Base-by-base conservation (phyloP, 2,329 filamentous ascomycete species). In the Chaetomiaceae sp. region DNA sequence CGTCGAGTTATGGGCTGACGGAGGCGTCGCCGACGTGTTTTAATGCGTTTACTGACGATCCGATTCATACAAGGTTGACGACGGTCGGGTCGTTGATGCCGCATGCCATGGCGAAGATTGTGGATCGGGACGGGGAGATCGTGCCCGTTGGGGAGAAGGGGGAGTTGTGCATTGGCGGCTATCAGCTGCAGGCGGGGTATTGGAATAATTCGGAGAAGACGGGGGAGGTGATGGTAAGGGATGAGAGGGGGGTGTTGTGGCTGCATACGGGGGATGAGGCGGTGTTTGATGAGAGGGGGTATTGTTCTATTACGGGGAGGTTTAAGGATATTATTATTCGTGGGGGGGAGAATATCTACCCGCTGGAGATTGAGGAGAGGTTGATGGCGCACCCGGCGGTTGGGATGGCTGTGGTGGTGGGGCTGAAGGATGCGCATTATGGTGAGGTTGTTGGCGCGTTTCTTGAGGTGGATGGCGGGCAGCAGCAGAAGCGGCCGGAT, bases 251-350 rank as follows among this genome's bases (percentile, higher is more conserved):
- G 0, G 69, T 77, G 17, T 60, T 82, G 53, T 89, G 86, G 84
- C 70, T 66, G 55, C 78, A 82, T 55, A 87, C 85, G 0, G 85
- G 85, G 0, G 86, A 91, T 61, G 77, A 87, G 55, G 77, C 88
- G 30, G 73, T 84, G 6, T 81, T 83, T 51, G 85, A 89, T 52
- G 77, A 81, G 30, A 68, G 81, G 8, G 86, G 85, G 0, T 87
- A 87, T 62, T 88, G 85, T 58, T 76, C 73, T 6, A 89, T 90
- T 58, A 89, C 86, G 0, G 86, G 86, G 0, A 73, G 86, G 17
- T 87, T 88, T 69, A 89, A 89, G 69, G 86, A 90, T 53, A 88
- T 89, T 31, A 88, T 89, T 51, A 89, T 89, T 54, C 73, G 86
- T 60, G 86, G 85, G 48, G 85, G 85, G 42, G 85, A 88, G 66